Evolutionary conservation across 805 yeast species (phyloP), one percentile per base, ranked within the genome.

Genomic region (Wickerhamiella slavikovae): DNA sequence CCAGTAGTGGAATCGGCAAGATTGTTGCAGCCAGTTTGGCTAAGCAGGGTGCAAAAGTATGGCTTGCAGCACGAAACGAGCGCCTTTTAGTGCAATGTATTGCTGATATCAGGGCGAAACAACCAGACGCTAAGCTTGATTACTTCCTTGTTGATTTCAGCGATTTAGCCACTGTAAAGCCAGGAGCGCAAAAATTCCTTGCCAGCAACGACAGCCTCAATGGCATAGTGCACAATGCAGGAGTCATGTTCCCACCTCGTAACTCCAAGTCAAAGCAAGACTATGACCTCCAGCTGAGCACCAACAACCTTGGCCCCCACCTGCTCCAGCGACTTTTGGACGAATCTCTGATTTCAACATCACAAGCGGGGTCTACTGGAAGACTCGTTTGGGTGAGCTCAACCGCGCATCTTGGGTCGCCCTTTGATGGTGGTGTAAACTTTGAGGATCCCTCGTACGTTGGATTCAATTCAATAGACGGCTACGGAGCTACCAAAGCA

Each of bases 321-420:
- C 38, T 60, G 17, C 42, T 63, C 15, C 54, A 59, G 34, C 50
- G 49, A 29, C 26, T 35, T 15, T 27, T 35, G 11, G 29, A 33
- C 26, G 22, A 15, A 12, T 9, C 17, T 5, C 18, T 30, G 12
- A 8, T 30, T 7, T 10, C 10, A 5, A 24, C 26, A 5, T 10
- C 26, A 10, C 10, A 8, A 10, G 13, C 26, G 17, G 12, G 6
- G 7, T 5, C 17, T 10, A 16, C 26, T 6, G 49, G 58, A 6
- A 48, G 70, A 29, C 48, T 64, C 20, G 53, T 64, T 5, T 64
- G 66, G 58, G 49, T 62, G 2, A 39, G 64, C 1, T 62, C 68
- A 1, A 28, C 50, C 20, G 60, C 52, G 1, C 61, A 54, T 22
- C 30, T 35, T 17, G 20, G 37, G 12, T 39, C 47, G 0, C 47